Evolutionary conservation across 257 asterid genomes (phyloP).

Genomic region (Jasminum sambac): DNA sequence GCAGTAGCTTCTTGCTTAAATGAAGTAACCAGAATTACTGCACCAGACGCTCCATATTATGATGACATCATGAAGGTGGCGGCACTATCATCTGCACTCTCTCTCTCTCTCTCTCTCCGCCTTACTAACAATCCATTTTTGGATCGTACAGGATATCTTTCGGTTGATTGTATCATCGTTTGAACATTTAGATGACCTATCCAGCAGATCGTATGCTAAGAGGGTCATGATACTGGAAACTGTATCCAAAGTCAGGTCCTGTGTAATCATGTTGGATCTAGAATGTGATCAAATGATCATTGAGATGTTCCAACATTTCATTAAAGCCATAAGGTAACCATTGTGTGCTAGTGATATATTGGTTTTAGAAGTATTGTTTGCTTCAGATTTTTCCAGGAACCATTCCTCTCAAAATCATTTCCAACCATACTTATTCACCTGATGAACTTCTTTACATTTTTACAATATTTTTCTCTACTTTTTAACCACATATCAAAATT

Average conservation of each 20-base stretch:
- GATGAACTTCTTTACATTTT: no score
- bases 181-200: constrained; percentile 61
- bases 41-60: constrained; percentile 96
- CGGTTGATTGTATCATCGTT: constrained; percentile 89
- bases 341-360: constrained; percentile 13
- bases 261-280: constrained; percentile 95
- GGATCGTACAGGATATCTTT: constrained; percentile 66
- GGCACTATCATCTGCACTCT: not conserved
- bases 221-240: constrained; percentile 87
- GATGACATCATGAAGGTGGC: constrained; percentile 93
- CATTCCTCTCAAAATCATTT: no score
- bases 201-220: constrained; percentile 75
- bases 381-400: no score
- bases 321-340: constrained; percentile 71
- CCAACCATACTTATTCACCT: no score
- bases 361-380: not conserved
- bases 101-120: constrained; percentile 14
- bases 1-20: constrained; percentile 95
- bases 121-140: constrained; percentile 26
- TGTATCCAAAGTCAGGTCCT: constrained; percentile 91
- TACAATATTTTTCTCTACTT: no score
- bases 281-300: constrained; percentile 87
- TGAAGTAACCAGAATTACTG: constrained; percentile 95
- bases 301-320: constrained; percentile 87
- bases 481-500: no score